Evolutionary conservation across 352 stramenopile genomes (phyloP), one percentile per base, ranked within the genome.

Genomic region (Phytopythium sindhum): DNA sequence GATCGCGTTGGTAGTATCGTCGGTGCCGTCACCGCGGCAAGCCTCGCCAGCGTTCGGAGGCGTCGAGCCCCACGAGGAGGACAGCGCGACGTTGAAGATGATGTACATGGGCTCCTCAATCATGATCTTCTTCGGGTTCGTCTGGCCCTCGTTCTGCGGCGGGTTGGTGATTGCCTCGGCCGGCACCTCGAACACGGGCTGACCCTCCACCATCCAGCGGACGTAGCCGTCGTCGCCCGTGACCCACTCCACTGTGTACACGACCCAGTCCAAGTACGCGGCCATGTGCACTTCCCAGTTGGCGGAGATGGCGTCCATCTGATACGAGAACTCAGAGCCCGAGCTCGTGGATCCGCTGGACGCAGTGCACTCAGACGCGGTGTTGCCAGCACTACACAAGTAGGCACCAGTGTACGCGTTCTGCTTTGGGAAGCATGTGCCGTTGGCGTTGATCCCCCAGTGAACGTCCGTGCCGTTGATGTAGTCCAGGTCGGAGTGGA

Each of bases 241-340:
- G 23, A 92, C 80, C 84, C 84, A 92, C 56, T 92, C 81, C 24
- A 90, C 44, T 41, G 89, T 78, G 58, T 90, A 92, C 52, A 76
- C 68, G n/a, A 89, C 39, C 67, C 80, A 97, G 57, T 79, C 93
- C 63, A 70, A 80, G 80, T 96, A 97, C 55, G 75, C 96, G 7
- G 53, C 74, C 7, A 89, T 55, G 48, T 86, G 88, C 14, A 98
- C 68, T 10, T 85, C 78, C 73, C 90, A 95, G 68, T 98, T 97
- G 29, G 88, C 83, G 17, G 92, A 97, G 28, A 98, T 90, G 10
- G 94, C 95, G 73, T 99, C 96, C 64, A 97, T 96, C 64, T 98
- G 85, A 60, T 92, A 92, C 37, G 61, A 61, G 50, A 90, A 92
- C 42, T 69, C 37, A 2, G 62, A 69, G 28, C 57, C 63, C 0